phyloP scores from a whole-genome alignment of 2,329 filamentous ascomycete genomes.

The Huntiella decipiens region DNA sequence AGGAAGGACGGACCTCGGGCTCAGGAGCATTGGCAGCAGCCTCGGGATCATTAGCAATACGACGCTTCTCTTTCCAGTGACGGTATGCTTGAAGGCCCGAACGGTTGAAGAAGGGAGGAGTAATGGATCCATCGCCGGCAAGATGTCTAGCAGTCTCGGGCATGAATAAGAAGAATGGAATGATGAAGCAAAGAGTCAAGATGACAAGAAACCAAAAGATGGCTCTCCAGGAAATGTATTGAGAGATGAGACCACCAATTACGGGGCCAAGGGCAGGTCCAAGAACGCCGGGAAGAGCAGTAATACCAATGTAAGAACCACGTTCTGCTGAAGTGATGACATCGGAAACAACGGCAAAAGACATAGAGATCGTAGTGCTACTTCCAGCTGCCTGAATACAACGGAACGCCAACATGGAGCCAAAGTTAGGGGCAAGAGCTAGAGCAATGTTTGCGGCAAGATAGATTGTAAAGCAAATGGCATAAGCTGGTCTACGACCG shows the following conservation, averaged over 20 bases:
- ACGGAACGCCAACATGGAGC: conserved; percentile 31
- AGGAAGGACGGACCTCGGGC: neutral
- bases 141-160: conserved; percentile 31
- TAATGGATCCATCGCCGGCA: conserved; percentile 33
- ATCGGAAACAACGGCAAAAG: conserved; percentile 41
- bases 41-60: neutral
- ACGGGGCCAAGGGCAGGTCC: conserved; percentile 33
- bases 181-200: conserved; percentile 20
- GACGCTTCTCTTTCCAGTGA: neutral
- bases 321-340: conserved; percentile 42
- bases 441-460: conserved; percentile 34
- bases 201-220: conserved; percentile 47
- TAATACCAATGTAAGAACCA: conserved; percentile 38
- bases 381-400: conserved; percentile 39
- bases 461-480: conserved; percentile 33
- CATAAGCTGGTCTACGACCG: conserved; percentile 34
- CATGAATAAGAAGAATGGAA: conserved; percentile 28
- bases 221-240: conserved; percentile 38
- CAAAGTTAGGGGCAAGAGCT: conserved; percentile 29
- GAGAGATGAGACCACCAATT: conserved; percentile 36
- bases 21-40: neutral
- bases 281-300: conserved; percentile 28
- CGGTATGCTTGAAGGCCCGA: conserved; percentile 17
- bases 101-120: conserved; percentile 21
- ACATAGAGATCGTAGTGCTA: conserved; percentile 39